Base-by-base conservation (phyloP, 1,284 basidiomycete species). In the Inonotus obliquus region DNA sequence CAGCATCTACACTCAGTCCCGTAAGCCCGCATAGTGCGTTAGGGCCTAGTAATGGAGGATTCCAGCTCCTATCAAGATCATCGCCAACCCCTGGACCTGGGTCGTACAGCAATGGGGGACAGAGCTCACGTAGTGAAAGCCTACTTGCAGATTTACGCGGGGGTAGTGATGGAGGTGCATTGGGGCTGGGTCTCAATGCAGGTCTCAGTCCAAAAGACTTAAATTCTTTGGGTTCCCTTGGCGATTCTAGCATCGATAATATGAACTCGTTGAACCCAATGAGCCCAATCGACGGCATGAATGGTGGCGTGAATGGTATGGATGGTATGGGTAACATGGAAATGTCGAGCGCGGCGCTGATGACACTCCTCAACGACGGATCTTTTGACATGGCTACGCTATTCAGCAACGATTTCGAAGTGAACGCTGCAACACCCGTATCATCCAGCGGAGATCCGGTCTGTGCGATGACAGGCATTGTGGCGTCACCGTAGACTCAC, bases 301-400 rank as follows among this genome's bases (percentile, higher is more conserved):
- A 19, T 47, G 14, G n/a, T 10, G 23, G 27, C 23, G 13, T 58
- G 10, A 37, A 57, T 49, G 61, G 54, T 7, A 52, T 55, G 54
- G 54, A 38, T 38, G 54, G 54, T n/a, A 54, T 54, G 53, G 53
- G 53, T 25, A 38, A 25, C 4, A 49, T 58, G 59, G 54, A 45
- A 23, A 71, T 75, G 70, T 70, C 71, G 38, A 65, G 73, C 5
- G 66, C 67, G 48, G 74, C 75, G 49, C 58, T 77, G 21, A 69
- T 76, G 66, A 72, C 75, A 44, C 68, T 77, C 62, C 70, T 77
- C 61, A 71, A 67, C 51, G 76, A 75, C 49, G 68, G 63, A n/a
- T 60, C 57, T n/a, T 65, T 76, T 48, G 75, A 76, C 58, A 71
- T 76, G 67, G 59, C 55, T 29, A 58, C 60, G 45, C 45, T 65